Evolutionary conservation across 345 rosid genomes (phyloP).

Genomic region (Rhodamnia rubescens): DNA sequence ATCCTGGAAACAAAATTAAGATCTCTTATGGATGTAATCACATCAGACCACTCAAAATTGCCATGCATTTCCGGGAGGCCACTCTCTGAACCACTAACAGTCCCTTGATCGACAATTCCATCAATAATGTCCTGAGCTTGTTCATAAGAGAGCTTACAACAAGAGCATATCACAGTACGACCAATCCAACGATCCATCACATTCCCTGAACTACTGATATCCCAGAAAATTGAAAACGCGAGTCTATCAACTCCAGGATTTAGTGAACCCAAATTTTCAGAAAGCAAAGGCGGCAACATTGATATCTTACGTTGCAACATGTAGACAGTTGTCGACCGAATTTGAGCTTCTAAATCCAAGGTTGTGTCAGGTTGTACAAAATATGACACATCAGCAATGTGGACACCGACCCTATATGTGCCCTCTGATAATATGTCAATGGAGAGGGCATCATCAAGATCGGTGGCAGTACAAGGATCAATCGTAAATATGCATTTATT

Average conservation of each 20-base stretch:
- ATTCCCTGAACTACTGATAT: conserved; percentile 40
- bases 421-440: conserved; percentile 49
- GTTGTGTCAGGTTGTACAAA: conserved; percentile 76
- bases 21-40: conserved; percentile 37
- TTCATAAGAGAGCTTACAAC: conserved; percentile 88
- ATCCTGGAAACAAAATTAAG: conserved; percentile 52
- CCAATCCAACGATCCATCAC: conserved; percentile 73
- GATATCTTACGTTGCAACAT: conserved; percentile 51
- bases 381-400: conserved; percentile 79
- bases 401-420: conserved; percentile 71
- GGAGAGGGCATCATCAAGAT: conserved; percentile 91
- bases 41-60: conserved; percentile 51
- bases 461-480: conserved; percentile 67
- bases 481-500: conserved; percentile 61
- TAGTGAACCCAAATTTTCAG: conserved; percentile 66
- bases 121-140: conserved; percentile 60
- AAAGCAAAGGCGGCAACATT: conserved; percentile 73
- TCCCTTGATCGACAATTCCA: conserved; percentile 17
- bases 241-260: conserved; percentile 80
- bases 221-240: conserved; percentile 81
- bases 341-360: conserved; percentile 65
- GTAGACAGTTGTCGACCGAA: conserved; percentile 76
- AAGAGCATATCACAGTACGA: conserved; percentile 60
- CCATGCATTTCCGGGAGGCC: conserved; percentile 51
- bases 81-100: conserved; percentile 11